Evolutionary conservation across 345 rosid species (phyloP).

Genomic region (Pistacia atlantica): DNA sequence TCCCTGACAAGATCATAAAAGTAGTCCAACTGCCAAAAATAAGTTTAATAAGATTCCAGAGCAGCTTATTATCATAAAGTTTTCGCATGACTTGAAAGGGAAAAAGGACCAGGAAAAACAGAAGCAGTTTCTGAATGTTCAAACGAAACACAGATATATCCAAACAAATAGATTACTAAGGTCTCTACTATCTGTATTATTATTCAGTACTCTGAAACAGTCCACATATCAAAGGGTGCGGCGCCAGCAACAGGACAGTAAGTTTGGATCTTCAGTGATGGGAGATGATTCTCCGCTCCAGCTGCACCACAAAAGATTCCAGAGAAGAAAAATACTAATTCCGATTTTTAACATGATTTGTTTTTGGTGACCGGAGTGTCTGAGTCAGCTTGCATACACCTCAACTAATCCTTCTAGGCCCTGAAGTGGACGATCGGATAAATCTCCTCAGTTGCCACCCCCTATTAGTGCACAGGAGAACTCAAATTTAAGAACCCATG

Average conservation of each 20-base stretch:
- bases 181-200: background rate
- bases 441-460: too few relatives aligned
- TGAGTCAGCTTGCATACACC: too few relatives aligned
- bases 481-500: too few relatives aligned
- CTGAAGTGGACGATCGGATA: too few relatives aligned
- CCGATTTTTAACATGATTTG: too few relatives aligned
- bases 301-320: background rate
- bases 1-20: too few relatives aligned
- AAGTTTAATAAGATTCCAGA: background rate
- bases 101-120: background rate
- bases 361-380: too few relatives aligned
- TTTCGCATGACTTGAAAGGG: background rate
- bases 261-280: background rate
- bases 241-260: too few relatives aligned
- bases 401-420: too few relatives aligned
- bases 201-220: background rate
- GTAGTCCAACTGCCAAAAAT: background rate
- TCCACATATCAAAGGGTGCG: background rate
- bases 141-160: background rate
- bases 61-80: background rate
- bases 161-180: background rate
- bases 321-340: background rate
- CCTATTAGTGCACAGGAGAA: too few relatives aligned
- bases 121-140: background rate
- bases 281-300: constrained; percentile 12